These are phyloP conservation scores for Starmerella geochares DNA, from an alignment of 805 yeast genomes.

Conservation along the genomic window DNA sequence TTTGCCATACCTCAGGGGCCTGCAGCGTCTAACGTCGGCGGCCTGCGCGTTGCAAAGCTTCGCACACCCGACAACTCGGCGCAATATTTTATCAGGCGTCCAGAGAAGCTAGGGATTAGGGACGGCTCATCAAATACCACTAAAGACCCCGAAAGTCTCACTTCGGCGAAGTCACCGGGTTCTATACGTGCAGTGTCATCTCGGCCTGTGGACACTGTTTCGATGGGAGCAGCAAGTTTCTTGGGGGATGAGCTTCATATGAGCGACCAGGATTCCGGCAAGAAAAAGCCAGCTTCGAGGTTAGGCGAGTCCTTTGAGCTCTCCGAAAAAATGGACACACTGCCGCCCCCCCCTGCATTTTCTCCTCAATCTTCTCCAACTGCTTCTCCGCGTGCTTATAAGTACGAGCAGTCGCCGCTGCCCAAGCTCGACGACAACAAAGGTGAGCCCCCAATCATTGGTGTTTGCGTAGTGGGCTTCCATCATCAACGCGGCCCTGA, in stretches of 20 bases:
- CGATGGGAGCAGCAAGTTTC: no score
- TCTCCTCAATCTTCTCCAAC: constrained; percentile 11
- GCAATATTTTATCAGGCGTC: background rate
- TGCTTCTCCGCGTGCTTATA: constrained; percentile 18
- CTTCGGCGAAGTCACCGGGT: background rate
- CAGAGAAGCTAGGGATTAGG: background rate
- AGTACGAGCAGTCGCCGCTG: constrained; percentile 18
- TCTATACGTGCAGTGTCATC: background rate
- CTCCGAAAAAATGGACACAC: background rate
- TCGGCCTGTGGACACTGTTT: no score
- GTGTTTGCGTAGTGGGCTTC: constrained; percentile 82
- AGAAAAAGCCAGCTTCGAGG: background rate
- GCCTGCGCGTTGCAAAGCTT: background rate
- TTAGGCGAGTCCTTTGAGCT: background rate
- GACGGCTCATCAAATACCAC: background rate
- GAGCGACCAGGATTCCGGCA: no score
- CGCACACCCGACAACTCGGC: background rate
- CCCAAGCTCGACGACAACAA: background rate
- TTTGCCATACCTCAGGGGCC: background rate
- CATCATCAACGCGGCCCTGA: constrained; percentile 92
- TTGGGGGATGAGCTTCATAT: no score
- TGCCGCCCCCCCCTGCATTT: background rate
- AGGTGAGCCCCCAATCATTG: constrained; percentile 44
- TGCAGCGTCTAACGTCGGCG: background rate
- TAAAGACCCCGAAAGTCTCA: background rate